phyloP scores from a whole-genome alignment of 345 rosid species.

The Bretschneidera sinensis region DNA sequence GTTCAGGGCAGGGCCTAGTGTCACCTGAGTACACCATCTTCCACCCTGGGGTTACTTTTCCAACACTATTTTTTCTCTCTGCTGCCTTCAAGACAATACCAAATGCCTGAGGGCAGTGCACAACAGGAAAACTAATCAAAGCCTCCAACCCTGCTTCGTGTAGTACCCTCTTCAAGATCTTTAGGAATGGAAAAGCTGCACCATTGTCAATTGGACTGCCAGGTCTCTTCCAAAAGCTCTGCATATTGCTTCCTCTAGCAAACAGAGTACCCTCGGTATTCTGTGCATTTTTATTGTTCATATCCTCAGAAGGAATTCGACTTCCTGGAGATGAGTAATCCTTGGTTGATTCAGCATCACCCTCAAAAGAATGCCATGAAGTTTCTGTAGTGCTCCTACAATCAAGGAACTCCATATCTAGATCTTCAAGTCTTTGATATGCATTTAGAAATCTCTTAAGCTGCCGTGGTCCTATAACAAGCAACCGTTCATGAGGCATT shows the following conservation, averaged over 20 bases:
- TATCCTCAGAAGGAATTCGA: slow-evolving; percentile 1
- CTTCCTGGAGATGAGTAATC: slow-evolving; percentile 24
- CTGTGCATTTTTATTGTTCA: slow-evolving; percentile 12
- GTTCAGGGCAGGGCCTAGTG: slow-evolving; percentile 85
- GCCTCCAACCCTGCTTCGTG: slow-evolving; percentile 55
- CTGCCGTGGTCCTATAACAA: slow-evolving; percentile 73
- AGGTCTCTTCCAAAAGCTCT: slow-evolving; percentile 60
- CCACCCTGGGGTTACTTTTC: slow-evolving; percentile 85
- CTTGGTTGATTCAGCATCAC: slow-evolving; percentile 20
- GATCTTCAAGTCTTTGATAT: slow-evolving; percentile 83
- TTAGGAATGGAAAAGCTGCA: slow-evolving; percentile 35
- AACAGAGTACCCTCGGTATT: slow-evolving; percentile 44
- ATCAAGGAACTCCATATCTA: slow-evolving; percentile 85
- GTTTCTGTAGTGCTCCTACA: slow-evolving; percentile 66
- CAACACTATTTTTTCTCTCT: slow-evolving; percentile 55
- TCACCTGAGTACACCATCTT: slow-evolving; percentile 94
- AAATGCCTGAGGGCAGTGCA: slow-evolving; percentile 90
- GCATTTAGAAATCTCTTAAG: slow-evolving; percentile 83
- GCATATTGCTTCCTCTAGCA: slow-evolving; percentile 64
- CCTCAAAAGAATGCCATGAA: slow-evolving; percentile 55
- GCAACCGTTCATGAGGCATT: slow-evolving; percentile 61
- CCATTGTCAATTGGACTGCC: slow-evolving; percentile 43
- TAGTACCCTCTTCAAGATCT: slow-evolving; percentile 54
- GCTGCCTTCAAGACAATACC: slow-evolving; percentile 71
- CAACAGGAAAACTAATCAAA: slow-evolving; percentile 83